These are phyloP conservation scores for Hypocreales sp. DNA, from an alignment of 2,329 filamentous ascomycete genomes.

Conservation along the genomic window DNA sequence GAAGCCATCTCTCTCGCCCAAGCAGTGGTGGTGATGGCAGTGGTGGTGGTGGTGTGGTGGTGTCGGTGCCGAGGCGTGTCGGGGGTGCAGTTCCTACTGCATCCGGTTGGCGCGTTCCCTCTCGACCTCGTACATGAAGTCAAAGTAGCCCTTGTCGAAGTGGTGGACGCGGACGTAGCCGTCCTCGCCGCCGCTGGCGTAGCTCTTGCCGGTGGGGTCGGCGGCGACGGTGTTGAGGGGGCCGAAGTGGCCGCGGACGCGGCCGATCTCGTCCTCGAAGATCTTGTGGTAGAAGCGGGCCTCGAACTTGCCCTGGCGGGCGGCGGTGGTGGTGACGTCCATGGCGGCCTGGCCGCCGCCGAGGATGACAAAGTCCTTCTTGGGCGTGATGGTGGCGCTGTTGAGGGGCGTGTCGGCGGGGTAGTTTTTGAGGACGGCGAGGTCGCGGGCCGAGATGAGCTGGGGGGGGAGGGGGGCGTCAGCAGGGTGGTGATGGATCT, in stretches of 20 bases:
- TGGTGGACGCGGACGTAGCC: constrained; percentile 97
- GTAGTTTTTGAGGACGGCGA: constrained; percentile 89
- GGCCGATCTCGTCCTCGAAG: constrained; percentile 96
- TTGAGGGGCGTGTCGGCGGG: constrained; percentile 87
- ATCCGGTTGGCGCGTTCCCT: constrained; percentile 49
- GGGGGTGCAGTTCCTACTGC: too few species aligned
- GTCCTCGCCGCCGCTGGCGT: constrained; percentile 93
- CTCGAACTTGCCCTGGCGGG: constrained; percentile 97
- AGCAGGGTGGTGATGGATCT: neutral
- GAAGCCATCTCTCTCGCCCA: too few species aligned
- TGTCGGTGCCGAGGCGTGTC: too few species aligned
- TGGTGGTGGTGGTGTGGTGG: too few species aligned
- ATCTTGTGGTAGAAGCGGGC: constrained; percentile 99
- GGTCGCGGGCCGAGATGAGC: constrained; percentile 73
- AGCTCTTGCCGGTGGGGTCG: constrained; percentile 80
- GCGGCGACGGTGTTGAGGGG: constrained; percentile 92
- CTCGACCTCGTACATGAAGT: constrained; percentile 98
- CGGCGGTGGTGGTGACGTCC: constrained; percentile 91
- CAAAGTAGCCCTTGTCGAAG: constrained; percentile 97
- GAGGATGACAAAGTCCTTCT: constrained; percentile 96
- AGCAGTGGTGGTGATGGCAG: too few species aligned
- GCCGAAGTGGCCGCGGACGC: constrained; percentile 94
- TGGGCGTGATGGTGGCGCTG: constrained; percentile 82
- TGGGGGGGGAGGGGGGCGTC: constrained; percentile 13
- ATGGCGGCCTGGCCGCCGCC: constrained; percentile 97